Conservation (phyloP, 2,329 filamentous ascomycete genomes). For the Exophiala bonariae region DNA sequence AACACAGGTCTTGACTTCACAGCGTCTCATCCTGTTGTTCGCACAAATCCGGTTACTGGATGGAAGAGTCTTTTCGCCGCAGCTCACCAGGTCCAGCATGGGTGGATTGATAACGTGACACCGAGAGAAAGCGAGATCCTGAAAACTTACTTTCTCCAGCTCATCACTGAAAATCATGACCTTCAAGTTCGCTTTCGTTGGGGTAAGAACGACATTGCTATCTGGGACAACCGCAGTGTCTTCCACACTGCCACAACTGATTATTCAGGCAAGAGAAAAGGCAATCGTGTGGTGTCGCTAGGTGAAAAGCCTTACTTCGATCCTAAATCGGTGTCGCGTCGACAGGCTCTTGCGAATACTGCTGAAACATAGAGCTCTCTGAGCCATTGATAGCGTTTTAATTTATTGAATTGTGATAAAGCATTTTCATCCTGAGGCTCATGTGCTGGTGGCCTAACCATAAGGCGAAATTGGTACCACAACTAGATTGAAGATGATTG, state of each 20-base stretch:
- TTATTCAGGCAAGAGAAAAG: constrained; percentile 51
- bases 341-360: constrained; percentile 9
- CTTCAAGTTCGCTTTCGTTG: constrained; percentile 41
- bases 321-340: constrained; percentile 31
- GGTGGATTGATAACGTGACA: constrained; percentile 34
- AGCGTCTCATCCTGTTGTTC: constrained; percentile 54
- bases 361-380: too few species aligned
- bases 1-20: constrained; percentile 56
- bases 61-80: constrained; percentile 55
- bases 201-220: constrained; percentile 50
- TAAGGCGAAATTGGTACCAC: too few species aligned
- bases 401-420: too few species aligned
- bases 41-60: constrained; percentile 64
- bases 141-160: constrained; percentile 33
- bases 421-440: too few species aligned
- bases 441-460: too few species aligned
- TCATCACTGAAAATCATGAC: constrained; percentile 44
- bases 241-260: constrained; percentile 58
- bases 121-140: constrained; percentile 35
- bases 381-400: too few species aligned
- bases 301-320: constrained; percentile 58
- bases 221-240: constrained; percentile 61
- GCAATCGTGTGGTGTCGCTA: constrained; percentile 53
- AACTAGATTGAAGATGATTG: too few species aligned
- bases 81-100: constrained; percentile 32